A percentile compares a stretch with the other conserved stretches of the same genome.
phyloP scores from a whole-genome alignment of 345 rosid genomes.

The Trapa bicornis region DNA sequence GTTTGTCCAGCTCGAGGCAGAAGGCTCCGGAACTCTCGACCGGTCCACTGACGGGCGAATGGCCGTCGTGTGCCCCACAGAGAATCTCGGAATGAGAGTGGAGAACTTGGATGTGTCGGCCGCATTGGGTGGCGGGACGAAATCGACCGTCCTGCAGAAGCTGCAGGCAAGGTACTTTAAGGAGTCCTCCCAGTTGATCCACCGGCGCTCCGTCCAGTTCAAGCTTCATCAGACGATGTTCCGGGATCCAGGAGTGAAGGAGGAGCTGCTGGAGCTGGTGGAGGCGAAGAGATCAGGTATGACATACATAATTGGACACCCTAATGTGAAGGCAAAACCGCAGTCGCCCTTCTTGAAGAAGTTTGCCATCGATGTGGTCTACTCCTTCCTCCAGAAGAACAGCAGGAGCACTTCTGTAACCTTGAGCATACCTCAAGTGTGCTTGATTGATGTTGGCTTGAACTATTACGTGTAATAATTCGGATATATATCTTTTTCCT shows the following conservation, averaged over 20 bases:
- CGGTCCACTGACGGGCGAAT: conserved; percentile 53
- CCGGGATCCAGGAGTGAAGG: conserved; percentile 50
- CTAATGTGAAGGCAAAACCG: conserved; percentile 58
- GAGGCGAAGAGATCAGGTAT: conserved; percentile 70
- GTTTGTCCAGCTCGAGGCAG: conserved; percentile 88
- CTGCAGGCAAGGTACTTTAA: conserved; percentile 49
- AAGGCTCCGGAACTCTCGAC: conserved; percentile 40
- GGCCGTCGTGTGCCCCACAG: conserved; percentile 74
- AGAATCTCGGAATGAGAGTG: conserved; percentile 58
- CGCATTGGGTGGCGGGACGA: conserved; percentile 26
- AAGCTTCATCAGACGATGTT: conserved; percentile 44
- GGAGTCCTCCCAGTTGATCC: conserved; percentile 41
- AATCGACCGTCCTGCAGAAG: conserved; percentile 42
- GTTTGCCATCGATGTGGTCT: conserved; percentile 52
- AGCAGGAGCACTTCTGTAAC: conserved; percentile 67
- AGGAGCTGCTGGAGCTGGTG: conserved; percentile 65
- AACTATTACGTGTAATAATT: conserved; percentile 44
- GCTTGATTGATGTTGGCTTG: conserved; percentile 88
- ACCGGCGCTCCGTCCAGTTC: conserved; percentile 29
- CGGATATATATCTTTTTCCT: neutral
- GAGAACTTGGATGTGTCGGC: conserved; percentile 13
- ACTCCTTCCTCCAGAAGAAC: conserved; percentile 74
- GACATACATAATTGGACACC: conserved; percentile 67
- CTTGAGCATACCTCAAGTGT: conserved; percentile 73
- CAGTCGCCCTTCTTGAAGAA: conserved; percentile 60